These are phyloP conservation scores for Moesziomyces sp. DNA, from an alignment of 1,284 basidiomycete genomes.

Conservation along the genomic window DNA sequence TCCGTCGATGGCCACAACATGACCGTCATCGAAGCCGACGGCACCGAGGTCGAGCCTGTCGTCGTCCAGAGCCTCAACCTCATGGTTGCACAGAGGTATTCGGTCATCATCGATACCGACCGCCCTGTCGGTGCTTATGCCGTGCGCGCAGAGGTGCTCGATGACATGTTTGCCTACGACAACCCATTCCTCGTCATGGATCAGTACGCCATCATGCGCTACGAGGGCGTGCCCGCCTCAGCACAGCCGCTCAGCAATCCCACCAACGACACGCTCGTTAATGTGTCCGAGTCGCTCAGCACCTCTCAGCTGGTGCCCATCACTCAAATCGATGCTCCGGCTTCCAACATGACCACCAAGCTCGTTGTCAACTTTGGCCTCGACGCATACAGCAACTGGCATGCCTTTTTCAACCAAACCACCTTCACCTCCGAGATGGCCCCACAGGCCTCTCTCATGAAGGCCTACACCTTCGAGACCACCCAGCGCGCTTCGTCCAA, in stretches of 20 bases:
- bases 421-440: constrained; percentile 46
- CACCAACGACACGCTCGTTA: constrained; percentile 19
- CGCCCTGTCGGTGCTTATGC: constrained; percentile 51
- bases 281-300: constrained; percentile 29
- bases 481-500: constrained; percentile 21
- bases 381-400: constrained; percentile 33
- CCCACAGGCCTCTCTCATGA: constrained; percentile 27
- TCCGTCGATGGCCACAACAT: constrained; percentile 71
- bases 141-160: constrained; percentile 66
- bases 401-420: constrained; percentile 53
- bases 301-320: constrained; percentile 34
- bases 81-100: constrained; percentile 71
- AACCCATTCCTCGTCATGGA: constrained; percentile 68
- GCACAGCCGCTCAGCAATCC: constrained; percentile 32
- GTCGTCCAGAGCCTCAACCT: constrained; percentile 69
- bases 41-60: constrained; percentile 69
- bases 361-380: constrained; percentile 46
- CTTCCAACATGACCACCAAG: constrained; percentile 40
- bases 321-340: constrained; percentile 28
- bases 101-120: constrained; percentile 69
- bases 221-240: constrained; percentile 62
- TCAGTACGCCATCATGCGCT: constrained; percentile 68
- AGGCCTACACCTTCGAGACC: constrained; percentile 34
- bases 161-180: constrained; percentile 68
- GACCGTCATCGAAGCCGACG: constrained; percentile 72